Evolutionary conservation across 2,329 filamentous ascomycete species (phyloP), one percentile per base, ranked within the genome.

Genomic region (Plectosphaerella cucumerina): DNA sequence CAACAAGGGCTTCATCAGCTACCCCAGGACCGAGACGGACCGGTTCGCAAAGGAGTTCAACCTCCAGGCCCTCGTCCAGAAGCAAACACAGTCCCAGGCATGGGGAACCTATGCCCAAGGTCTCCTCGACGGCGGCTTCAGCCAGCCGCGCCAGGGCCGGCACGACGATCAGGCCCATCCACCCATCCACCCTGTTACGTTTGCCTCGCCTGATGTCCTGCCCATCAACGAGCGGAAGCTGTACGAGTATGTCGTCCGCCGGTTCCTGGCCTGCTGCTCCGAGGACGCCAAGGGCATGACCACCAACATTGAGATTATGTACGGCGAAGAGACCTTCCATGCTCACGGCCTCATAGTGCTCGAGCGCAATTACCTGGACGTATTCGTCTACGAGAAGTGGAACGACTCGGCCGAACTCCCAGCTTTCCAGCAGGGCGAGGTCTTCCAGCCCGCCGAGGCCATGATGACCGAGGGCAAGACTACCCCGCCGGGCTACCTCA

Each of bases 91-190:
- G 52, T 89, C 91, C 62, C 72, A 74, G 41, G 72, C 77, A 55
- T 99, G 93, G 94, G 91, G 91, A 0, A 65, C 71, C 18, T 96
- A 92, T 66, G 91, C 93, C 4, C 87, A 87, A 65, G 77, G 76
- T 17, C 77, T 97, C 10, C 72, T 89, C 26, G 77, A 87, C 55
- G 90, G 90, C 3, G 86, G 76, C 9, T 97, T 96, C 65, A 82
- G 83, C 44, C 86, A 88, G 58, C 94, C 94, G 17, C 84, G 93
- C 41, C 81, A 86, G 58, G 94, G 94, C 4, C 81, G 84, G 49
- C 84, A 97, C 65, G 96, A 99, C 67, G 94, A 99, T 68, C 94
- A 96, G 68, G 94, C 94, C 1, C 94, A 99, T 70, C 94, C 94
- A 22, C 94, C 94, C 0, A 99, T 99, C 53, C 94, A 99, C 61